Conservation (phyloP, 345 rosid species). For the Heritiera fomes region DNA sequence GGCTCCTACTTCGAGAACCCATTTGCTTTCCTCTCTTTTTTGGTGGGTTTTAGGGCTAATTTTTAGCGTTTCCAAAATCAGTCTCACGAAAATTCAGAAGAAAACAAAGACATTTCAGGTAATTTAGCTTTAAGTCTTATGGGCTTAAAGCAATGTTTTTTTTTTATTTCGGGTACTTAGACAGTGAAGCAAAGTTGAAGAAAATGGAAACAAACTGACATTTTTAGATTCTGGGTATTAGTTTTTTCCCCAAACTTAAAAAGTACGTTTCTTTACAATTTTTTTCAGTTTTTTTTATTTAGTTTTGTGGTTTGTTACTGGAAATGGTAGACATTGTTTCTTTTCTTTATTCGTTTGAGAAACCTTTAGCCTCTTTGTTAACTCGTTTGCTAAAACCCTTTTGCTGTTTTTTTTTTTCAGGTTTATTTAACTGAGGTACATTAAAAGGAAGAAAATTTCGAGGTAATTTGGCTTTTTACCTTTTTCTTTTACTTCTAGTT, state of each 20-base stretch:
- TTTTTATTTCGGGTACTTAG: too few relatives aligned
- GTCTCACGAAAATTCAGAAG: background rate
- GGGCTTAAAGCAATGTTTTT: background rate
- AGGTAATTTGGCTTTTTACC: slow-evolving; percentile 7
- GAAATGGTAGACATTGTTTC: background rate
- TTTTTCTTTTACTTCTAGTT: background rate
- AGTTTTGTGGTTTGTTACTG: background rate
- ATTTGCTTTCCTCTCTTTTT: background rate
- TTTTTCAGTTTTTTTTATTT: background rate
- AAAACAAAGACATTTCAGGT: slow-evolving; percentile 17
- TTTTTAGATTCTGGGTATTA: background rate
- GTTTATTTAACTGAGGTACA: background rate
- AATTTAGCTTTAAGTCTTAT: background rate
- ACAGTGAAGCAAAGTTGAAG: too few relatives aligned
- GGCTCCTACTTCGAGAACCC: slow-evolving; percentile 9
- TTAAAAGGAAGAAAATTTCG: background rate
- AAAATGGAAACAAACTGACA: too few relatives aligned
- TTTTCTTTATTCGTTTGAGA: background rate
- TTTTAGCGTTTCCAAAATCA: background rate
- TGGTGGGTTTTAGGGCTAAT: background rate
- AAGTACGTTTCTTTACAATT: background rate
- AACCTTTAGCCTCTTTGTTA: background rate
- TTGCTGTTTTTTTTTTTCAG: background rate
- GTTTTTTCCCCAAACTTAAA: background rate
- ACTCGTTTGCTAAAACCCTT: background rate